These are phyloP conservation scores for Bretschneidera sinensis DNA, from an alignment of 345 rosid genomes.

Conservation along the genomic window DNA sequence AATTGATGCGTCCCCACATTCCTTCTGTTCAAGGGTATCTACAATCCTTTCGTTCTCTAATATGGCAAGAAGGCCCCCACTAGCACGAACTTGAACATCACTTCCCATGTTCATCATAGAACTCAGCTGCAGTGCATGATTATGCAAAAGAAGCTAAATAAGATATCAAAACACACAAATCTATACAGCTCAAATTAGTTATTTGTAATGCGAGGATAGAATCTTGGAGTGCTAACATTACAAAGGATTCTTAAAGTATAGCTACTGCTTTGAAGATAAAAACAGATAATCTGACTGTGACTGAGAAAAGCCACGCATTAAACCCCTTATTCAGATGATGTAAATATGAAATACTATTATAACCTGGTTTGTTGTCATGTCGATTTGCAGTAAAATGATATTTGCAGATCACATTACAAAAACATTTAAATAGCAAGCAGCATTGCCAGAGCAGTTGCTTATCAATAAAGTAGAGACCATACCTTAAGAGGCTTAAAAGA, in stretches of 20 bases:
- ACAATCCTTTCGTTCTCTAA: conserved; percentile 90
- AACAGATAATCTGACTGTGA: too few species aligned
- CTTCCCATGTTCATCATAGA: conserved; percentile 96
- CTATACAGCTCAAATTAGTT: neutral
- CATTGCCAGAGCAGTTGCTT: neutral
- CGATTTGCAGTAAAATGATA: neutral
- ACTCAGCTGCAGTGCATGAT: conserved; percentile 54
- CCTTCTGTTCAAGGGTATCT: conserved; percentile 75
- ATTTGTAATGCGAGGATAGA: neutral
- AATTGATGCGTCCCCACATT: conserved; percentile 71
- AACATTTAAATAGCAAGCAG: neutral
- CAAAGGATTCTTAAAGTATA: neutral
- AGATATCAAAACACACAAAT: neutral
- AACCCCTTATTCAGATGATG: too few species aligned
- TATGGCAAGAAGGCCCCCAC: conserved; percentile 95
- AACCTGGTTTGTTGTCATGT: too few species aligned
- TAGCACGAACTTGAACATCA: conserved; percentile 84
- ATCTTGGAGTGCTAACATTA: too few species aligned
- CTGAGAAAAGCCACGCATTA: too few species aligned
- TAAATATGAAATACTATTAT: too few species aligned
- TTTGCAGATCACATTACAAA: neutral
- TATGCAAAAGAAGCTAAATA: conserved; percentile 7
- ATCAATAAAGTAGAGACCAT: neutral
- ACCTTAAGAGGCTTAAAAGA: neutral
- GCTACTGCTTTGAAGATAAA: too few species aligned